Base-by-base conservation (phyloP, 257 asterid genomes). In the Apocynum venetum region DNA sequence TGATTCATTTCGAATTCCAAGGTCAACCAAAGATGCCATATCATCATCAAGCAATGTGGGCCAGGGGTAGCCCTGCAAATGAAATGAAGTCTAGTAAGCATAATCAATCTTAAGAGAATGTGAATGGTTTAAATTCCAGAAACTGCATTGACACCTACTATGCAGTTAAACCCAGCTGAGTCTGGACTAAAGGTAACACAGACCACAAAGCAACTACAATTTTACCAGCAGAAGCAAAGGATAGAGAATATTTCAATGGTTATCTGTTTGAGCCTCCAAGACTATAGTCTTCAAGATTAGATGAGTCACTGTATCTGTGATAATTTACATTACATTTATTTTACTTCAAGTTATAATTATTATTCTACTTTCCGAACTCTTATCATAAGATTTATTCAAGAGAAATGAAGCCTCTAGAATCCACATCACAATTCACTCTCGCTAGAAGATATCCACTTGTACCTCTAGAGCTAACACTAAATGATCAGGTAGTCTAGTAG, bases 1-100 rank as follows among this genome's bases (percentile, higher is more conserved):
- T 73, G 97, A 93, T 49, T 79, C 91, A 68, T 86, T 93, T 78
- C 91, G 89, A 64, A 91, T 85, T 49, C 96, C 98, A 76, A 90
- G 83, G 78, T 96, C 99, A 41, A 88, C 57, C 72, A 91, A 91
- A 76, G 96, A 88, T 47, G 90, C 89, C 98, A 90, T 89, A 76
- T 95, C 99, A 80, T 93, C 99, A 69, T 89, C 96, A 47, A 95
- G 97, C 87, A 87, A 76, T 53, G 85, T 80, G 41, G 99, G 97
- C 11, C 91, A 77, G 0, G 98, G 97, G 10, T 90, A 83, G 51
- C 94, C 94, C 98, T 93, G 86, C n/a, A 69, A 82, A 84, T 56
- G 78, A 25, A 73, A 81, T 74, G 74, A 60, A 17, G 52, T 61
- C 65, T 44, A 17, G 44, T 77, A 2, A 70, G 51, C 56, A 43